Base-by-base conservation (phyloP, 192 early-diverging fungal species). In the Phycomyces blakesleeanus region DNA sequence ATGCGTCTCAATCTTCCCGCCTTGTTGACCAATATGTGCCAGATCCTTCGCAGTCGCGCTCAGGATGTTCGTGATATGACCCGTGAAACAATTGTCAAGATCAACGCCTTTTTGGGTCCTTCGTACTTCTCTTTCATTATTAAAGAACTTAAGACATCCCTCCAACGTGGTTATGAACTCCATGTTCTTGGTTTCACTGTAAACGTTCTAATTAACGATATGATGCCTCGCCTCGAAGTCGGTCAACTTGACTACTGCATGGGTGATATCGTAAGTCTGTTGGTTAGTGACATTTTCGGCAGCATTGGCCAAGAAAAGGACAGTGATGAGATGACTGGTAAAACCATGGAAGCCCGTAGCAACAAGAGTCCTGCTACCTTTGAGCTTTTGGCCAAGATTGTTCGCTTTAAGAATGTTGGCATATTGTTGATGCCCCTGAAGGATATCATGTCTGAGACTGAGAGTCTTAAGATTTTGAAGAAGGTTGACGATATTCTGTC, bases 161-260 rank as follows among this genome's bases (percentile, higher is more conserved):
- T 99, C 51, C 78, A 83, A 25, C 81, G 91, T 6, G 98, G 96
- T 44, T 91, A 93, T 62, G 91, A 96, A 62, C 79, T 91, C 34
- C 96, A 98, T 73, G 91, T 99, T 14, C 85, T 99, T n/a, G 93
- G 91, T 42, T 98, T 87, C 74, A 98, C 96, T 0, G 63, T 97
- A 53, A 90, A 98, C 64, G 75, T 88, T 4, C 72, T 99, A 68
- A 68, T 98, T n/a, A 76, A 76, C 21, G 85, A 85, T 51, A 76
- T 94, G 39, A 65, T 83, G 22, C 77, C 81, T 18, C 79, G 71
- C 5, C 29, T 86, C 18, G 63, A 78, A 18, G 80, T 87, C 1
- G 92, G 91, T 24, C 81, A 85, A 4, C 68, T 98, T 22, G 94
- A 99, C 71, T 81, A 86, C 54, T 91, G 92, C 50, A 66, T 95